Percentiles rank a stretch among this genome's conserved stretches.
phyloP scores from a whole-genome alignment of 768 basidiomycete species.

The Gautieria morchelliformis region DNA sequence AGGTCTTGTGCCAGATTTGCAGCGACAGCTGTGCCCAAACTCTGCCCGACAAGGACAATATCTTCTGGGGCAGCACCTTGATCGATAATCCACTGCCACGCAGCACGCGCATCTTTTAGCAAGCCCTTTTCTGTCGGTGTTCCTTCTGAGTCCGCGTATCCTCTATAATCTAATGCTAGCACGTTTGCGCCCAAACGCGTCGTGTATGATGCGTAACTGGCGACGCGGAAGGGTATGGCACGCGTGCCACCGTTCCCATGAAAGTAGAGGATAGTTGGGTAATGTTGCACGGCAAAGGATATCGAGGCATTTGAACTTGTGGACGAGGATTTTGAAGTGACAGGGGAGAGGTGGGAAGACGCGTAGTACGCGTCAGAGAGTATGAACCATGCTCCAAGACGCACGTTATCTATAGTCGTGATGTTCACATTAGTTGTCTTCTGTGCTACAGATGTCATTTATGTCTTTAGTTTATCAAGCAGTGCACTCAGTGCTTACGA shows the following conservation, averaged over 20 bases:
- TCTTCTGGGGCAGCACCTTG: conserved; percentile 48
- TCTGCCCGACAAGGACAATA: conserved; percentile 76
- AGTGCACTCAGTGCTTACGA: conserved; percentile 37
- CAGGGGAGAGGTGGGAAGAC: conserved; percentile 26
- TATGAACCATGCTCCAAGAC: conserved; percentile 80
- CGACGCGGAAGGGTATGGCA: conserved; percentile 56
- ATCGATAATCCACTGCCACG: conserved; percentile 66
- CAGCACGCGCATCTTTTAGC: conserved; percentile 59
- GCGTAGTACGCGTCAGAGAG: conserved; percentile 60
- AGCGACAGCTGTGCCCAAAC: conserved; percentile 77
- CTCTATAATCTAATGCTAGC: conserved; percentile 83
- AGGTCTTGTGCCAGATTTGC: conserved; percentile 32
- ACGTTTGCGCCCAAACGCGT: conserved; percentile 65
- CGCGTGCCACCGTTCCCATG: conserved; percentile 88
- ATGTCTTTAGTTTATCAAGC: background rate
- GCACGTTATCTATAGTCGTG: conserved; percentile 65
- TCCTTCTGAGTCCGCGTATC: conserved; percentile 82
- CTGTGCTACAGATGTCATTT: conserved; percentile 38
- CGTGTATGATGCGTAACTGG: conserved; percentile 55
- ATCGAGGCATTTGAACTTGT: conserved; percentile 34
- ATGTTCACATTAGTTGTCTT: conserved; percentile 69
- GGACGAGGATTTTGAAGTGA: conserved; percentile 22
- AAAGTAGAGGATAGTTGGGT: conserved; percentile 81
- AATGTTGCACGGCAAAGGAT: conserved; percentile 39
- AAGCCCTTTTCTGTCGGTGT: conserved; percentile 70